Conservation (phyloP, 306 rosid species). For the Purshia tridentata region DNA sequence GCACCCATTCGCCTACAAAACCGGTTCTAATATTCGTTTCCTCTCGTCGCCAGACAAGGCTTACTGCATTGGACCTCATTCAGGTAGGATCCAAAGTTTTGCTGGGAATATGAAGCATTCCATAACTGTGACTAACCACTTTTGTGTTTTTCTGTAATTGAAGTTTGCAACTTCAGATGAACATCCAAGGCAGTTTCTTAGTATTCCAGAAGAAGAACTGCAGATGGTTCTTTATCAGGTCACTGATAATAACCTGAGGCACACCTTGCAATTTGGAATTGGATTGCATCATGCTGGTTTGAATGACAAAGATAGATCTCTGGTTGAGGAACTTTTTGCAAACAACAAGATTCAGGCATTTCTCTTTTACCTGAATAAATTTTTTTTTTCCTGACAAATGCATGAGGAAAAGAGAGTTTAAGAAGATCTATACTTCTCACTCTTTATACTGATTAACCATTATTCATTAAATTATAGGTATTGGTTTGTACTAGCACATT, state of each 20-base stretch:
- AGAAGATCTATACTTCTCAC: not conserved
- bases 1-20: conserved; percentile 94
- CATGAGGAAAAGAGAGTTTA: not conserved
- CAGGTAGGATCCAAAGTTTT: conserved; percentile 54
- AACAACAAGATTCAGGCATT: conserved; percentile 94
- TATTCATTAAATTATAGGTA: conserved; percentile 45
- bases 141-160: conserved; percentile 24
- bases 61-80: conserved; percentile 89
- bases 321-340: conserved; percentile 90
- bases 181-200: conserved; percentile 81
- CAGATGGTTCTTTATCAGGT: conserved; percentile 95
- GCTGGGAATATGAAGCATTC: conserved; percentile 25
- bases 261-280: conserved; percentile 94
- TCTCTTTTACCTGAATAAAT: conserved; percentile 29
- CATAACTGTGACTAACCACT: conserved; percentile 18
- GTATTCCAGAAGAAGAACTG: conserved; percentile 76
- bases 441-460: conserved; percentile 20
- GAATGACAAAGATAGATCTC: conserved; percentile 92
- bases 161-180: conserved; percentile 97
- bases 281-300: conserved; percentile 97
- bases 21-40: conserved; percentile 98
- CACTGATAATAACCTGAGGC: conserved; percentile 85
- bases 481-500: conserved; percentile 96
- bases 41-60: conserved; percentile 96
- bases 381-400: not conserved